Conservation (phyloP, 208 protist species). For the Trypanosomatidae sp. region DNA sequence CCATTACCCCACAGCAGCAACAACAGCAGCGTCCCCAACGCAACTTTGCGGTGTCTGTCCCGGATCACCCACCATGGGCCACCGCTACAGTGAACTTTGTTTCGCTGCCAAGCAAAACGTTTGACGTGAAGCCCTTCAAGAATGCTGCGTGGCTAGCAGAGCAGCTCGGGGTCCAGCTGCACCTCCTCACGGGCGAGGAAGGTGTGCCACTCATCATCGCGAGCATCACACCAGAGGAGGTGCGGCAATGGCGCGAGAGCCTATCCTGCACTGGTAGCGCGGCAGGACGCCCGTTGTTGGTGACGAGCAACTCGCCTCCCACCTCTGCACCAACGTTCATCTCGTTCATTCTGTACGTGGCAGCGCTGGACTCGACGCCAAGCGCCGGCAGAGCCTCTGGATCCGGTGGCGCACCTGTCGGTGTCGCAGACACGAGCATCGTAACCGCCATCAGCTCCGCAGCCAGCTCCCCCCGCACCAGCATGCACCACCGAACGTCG, state of each 20-base stretch:
- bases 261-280: background rate
- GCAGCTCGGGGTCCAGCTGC: constrained; percentile 51
- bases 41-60: background rate
- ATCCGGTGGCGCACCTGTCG: constrained; percentile 4
- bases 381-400: background rate
- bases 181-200: constrained; percentile 33
- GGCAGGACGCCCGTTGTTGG: background rate
- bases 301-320: background rate
- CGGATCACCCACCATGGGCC: background rate
- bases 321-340: background rate
- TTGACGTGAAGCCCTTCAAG: constrained; percentile 68
- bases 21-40: constrained; percentile 6
- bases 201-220: constrained; percentile 39
- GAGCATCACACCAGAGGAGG: constrained; percentile 22
- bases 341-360: constrained; percentile 29
- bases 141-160: constrained; percentile 42
- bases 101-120: constrained; percentile 48
- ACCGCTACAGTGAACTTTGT: constrained; percentile 8
- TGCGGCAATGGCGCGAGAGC: background rate
- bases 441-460: constrained; percentile 15
- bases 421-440: constrained; percentile 11
- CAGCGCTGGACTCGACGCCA: constrained; percentile 15
- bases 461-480: constrained; percentile 15
- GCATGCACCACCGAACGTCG: constrained; percentile 3
- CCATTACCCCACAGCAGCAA: constrained; percentile 2